Evolutionary conservation across 2,329 filamentous ascomycete species (phyloP), one percentile per base, ranked within the genome.

Genomic region (Venturia effusa): DNA sequence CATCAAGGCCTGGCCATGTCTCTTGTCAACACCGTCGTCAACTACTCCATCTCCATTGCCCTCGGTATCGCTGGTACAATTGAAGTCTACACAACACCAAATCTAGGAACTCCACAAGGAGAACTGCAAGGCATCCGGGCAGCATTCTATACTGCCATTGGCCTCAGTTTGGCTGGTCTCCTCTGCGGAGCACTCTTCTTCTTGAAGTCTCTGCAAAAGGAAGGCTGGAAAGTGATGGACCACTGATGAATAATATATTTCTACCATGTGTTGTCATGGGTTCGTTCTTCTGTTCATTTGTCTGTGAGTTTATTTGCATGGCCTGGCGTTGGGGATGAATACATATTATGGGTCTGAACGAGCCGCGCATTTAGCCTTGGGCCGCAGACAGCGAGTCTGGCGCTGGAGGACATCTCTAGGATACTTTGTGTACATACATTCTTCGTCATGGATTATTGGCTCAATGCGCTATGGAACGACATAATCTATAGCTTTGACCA

Each of bases 1-100:
- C 67, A 71, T 61, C 71, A 72, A 64, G 71, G 70, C 8, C 67
- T 72, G 24, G 70, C 71, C 2, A 67, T 67, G 8, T 69, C 67
- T 19, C 63, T 72, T 8, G 60, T 69, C 61, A 68, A 66, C 32
- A 69, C 68, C 11, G 67, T 69, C 43, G 67, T 71, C 63, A 72
- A 71, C 65, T 72, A 71, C 62, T 67, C 63, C 37, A 70, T 71
- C 24, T 67, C 66, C 1, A 57, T 67, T 24, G n/a, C 65, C 19
- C 60, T 67, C 17, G 66, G 66, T 45, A 66, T 67, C 34, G 65
- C 66, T 3, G 66, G 66, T 8, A 67, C 66, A 8, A 60, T 67
- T n/a, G 66, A 67, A 45, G 45, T 62, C 3, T 34, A 45, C 19
- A 57, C 66, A 8, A 60, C 24, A 8, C 19, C 15, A 15, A 34